These are phyloP conservation scores for Juglanconis oblonga DNA, from an alignment of 2,329 filamentous ascomycete species.

Conservation along the genomic window DNA sequence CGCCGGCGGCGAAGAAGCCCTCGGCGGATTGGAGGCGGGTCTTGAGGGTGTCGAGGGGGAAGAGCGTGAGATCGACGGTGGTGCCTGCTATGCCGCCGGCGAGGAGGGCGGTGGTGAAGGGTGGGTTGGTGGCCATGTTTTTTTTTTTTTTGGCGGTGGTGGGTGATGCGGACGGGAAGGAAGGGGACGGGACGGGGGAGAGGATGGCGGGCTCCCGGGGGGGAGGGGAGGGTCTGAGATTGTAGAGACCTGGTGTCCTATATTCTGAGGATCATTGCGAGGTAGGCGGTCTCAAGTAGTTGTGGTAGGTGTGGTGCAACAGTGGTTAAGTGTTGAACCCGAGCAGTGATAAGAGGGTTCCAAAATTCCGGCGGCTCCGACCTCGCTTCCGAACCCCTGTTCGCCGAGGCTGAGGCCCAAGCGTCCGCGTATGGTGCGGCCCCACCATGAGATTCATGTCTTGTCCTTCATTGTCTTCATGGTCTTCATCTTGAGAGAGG, in stretches of 20 bases:
- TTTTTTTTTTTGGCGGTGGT: not conserved
- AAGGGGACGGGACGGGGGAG: not conserved
- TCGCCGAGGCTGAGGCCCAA: not conserved
- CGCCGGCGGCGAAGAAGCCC: slow-evolving; percentile 78
- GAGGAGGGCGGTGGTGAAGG: slow-evolving; percentile 62
- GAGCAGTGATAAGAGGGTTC: not conserved
- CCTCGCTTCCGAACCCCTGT: slow-evolving; percentile 4
- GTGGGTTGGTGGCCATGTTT: slow-evolving; percentile 29
- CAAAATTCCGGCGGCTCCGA: slow-evolving; percentile 10
- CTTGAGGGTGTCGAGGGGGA: slow-evolving; percentile 97
- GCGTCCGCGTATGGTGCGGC: not conserved
- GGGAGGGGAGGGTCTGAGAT: no score
- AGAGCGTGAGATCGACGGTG: slow-evolving; percentile 94
- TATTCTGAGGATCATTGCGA: not conserved
- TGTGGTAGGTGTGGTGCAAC: slow-evolving; percentile 1
- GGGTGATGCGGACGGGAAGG: not conserved
- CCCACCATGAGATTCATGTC: no score
- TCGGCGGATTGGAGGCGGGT: slow-evolving; percentile 85
- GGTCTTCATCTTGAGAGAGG: not conserved
- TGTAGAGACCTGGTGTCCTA: no score
- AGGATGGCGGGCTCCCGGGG: not conserved
- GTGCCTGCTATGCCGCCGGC: slow-evolving; percentile 91
- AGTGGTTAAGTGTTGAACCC: not conserved
- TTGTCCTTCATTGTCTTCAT: no score
- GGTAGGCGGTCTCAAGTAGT: not conserved